A percentile compares a stretch with the other conserved stretches of the same genome.
Evolutionary conservation across 2,329 filamentous ascomycete species (phyloP).

Genomic region (Sclerotinia borealis): DNA sequence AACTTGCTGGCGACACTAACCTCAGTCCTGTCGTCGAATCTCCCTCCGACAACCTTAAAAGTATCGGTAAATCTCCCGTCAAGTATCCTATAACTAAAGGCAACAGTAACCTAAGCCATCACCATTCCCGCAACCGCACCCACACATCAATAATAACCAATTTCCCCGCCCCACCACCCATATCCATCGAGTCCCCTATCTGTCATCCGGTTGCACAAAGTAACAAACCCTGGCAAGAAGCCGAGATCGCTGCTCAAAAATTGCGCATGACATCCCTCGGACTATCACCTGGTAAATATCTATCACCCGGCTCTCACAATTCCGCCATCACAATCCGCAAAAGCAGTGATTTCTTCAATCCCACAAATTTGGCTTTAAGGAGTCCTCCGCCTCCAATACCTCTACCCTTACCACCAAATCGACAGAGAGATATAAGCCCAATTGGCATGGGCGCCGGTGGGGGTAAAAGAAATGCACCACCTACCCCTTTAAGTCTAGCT

Average conservation of each 20-base stretch:
- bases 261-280: constrained; percentile 8
- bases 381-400: constrained; percentile 38
- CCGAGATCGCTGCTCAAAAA: constrained; percentile 23
- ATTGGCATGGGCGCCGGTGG: too few species aligned
- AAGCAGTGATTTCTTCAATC: constrained; percentile 10
- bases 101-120: neutral
- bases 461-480: neutral
- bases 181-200: constrained; percentile 16
- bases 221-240: constrained; percentile 23
- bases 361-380: constrained; percentile 11
- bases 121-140: constrained; percentile 14
- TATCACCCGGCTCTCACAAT: neutral
- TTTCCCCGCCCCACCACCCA: constrained; percentile 20
- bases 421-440: neutral
- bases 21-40: constrained; percentile 31
- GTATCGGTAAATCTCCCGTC: constrained; percentile 21
- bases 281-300: neutral
- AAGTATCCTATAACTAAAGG: constrained; percentile 27
- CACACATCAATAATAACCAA: neutral
- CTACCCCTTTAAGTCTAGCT: neutral
- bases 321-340: constrained; percentile 7
- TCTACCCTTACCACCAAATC: constrained; percentile 36
- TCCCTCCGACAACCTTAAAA: constrained; percentile 20
- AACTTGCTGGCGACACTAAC: constrained; percentile 13
- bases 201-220: neutral